phyloP scores from a whole-genome alignment of 1,139 yeast species.

The Suhomyces atakaporum region DNA sequence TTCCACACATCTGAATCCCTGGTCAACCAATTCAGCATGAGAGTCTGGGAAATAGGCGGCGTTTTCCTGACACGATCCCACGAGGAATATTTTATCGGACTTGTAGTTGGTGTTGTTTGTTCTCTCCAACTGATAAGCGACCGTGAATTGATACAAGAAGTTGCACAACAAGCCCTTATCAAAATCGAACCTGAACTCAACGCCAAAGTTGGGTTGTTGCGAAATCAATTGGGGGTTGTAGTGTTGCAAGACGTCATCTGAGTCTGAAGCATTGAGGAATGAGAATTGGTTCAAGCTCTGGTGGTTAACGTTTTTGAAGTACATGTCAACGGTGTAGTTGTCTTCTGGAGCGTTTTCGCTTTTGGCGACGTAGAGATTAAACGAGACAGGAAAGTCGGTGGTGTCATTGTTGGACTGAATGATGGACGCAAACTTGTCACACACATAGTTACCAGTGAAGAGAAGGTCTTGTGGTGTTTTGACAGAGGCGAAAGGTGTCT shows the following conservation, averaged over 20 bases:
- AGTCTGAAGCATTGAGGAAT: conserved; percentile 20
- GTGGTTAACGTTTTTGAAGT: conserved; percentile 20
- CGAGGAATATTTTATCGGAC: conserved; percentile 24
- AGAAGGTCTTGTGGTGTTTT: conserved; percentile 18
- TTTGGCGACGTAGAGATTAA: conserved; percentile 21
- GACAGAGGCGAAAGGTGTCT: conserved; percentile 4
- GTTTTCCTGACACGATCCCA: conserved; percentile 23
- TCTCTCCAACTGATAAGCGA: conserved; percentile 21
- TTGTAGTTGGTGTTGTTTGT: conserved; percentile 13
- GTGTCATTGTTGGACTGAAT: conserved; percentile 19
- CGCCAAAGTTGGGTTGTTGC: conserved; percentile 21
- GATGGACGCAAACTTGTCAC: conserved; percentile 22
- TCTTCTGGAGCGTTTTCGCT: conserved; percentile 15
- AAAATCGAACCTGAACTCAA: conserved; percentile 23
- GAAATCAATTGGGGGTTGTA: conserved; percentile 23
- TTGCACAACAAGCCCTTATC: conserved; percentile 22
- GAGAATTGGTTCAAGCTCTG: conserved; percentile 17
- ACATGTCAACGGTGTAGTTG: conserved; percentile 23
- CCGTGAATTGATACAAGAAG: conserved; percentile 23
- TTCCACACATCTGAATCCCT: conserved; percentile 25
- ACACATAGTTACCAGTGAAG: conserved; percentile 21
- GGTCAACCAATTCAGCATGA: conserved; percentile 14
- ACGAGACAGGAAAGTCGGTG: conserved; percentile 20
- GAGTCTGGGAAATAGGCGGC: conserved; percentile 18
- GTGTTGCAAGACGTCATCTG: conserved; percentile 14